Conservation (phyloP, 768 basidiomycete genomes). For the Leccinellum albellum region DNA sequence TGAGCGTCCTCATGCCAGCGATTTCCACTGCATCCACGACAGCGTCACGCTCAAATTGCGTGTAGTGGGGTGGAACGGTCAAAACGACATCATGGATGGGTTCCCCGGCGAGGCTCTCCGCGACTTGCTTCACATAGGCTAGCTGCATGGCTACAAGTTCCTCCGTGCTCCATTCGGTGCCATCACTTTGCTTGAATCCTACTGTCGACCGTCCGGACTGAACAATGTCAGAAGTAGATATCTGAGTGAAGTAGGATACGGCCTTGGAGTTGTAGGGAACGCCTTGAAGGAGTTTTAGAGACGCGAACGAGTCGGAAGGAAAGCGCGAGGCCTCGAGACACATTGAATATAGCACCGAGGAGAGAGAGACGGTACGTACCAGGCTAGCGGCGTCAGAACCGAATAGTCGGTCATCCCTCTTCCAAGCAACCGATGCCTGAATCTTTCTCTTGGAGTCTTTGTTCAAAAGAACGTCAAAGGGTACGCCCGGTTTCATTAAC, state of each 20-base stretch:
- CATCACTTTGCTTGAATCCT: constrained; percentile 56
- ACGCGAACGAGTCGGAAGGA: constrained; percentile 82
- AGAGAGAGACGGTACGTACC: constrained; percentile 44
- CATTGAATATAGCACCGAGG: background rate
- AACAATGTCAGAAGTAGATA: constrained; percentile 50
- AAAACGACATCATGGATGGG: constrained; percentile 80
- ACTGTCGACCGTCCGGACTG: constrained; percentile 60
- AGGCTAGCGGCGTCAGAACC: constrained; percentile 85
- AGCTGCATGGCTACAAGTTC: constrained; percentile 95
- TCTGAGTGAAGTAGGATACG: constrained; percentile 54
- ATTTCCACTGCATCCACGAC: constrained; percentile 91
- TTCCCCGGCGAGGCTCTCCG: constrained; percentile 72
- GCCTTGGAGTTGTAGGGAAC: constrained; percentile 57
- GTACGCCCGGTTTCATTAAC: constrained; percentile 87
- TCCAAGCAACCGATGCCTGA: constrained; percentile 86
- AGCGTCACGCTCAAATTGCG: constrained; percentile 88
- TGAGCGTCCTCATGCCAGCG: constrained; percentile 77
- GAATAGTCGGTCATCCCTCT: constrained; percentile 84
- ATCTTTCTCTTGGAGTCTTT: constrained; percentile 98
- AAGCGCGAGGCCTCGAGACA: constrained; percentile 78
- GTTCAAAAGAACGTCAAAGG: constrained; percentile 95
- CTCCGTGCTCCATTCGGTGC: constrained; percentile 75
- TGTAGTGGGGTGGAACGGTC: constrained; percentile 87
- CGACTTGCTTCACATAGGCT: constrained; percentile 83
- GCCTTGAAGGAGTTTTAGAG: constrained; percentile 80